Percentiles rank a stretch among this genome's conserved stretches.
Evolutionary conservation across 306 rosid genomes (phyloP).

Genomic region (Quillaja saponaria): DNA sequence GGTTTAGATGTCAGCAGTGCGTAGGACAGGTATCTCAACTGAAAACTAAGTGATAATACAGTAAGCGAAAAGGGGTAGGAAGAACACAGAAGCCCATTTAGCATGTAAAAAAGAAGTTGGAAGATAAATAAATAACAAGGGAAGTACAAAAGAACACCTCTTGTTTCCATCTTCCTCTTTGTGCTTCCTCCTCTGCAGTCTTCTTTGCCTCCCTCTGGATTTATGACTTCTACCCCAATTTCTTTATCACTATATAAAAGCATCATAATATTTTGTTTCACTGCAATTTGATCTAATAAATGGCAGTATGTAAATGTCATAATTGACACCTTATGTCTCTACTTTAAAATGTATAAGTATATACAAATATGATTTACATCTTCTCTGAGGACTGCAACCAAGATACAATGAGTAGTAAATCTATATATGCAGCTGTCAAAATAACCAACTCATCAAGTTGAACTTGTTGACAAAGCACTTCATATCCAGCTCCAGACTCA

Average conservation of each 20-base stretch:
- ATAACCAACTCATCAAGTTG: too few relatives aligned
- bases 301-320: too few relatives aligned
- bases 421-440: too few relatives aligned
- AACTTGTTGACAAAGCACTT: too few relatives aligned
- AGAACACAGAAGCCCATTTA: conserved; percentile 1
- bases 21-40: background rate
- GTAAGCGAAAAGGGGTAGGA: background rate
- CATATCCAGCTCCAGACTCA: conserved; percentile 20
- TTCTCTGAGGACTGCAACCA: too few relatives aligned
- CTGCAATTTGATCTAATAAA: too few relatives aligned
- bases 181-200: conserved; percentile 88
- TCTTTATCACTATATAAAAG: too few relatives aligned
- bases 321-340: too few relatives aligned
- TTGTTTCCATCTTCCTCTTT: conserved; percentile 89
- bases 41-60: conserved; percentile 10
- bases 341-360: too few relatives aligned
- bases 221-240: conserved; percentile 90
- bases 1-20: conserved; percentile 22
- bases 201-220: conserved; percentile 94
- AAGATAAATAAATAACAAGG: conserved; percentile 1
- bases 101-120: conserved; percentile 15
- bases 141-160: conserved; percentile 50
- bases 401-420: too few relatives aligned
- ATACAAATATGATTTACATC: too few relatives aligned
- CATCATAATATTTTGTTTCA: too few relatives aligned